phyloP scores from a whole-genome alignment of 1,284 basidiomycete genomes.

The Rhodotorula sp. region DNA sequence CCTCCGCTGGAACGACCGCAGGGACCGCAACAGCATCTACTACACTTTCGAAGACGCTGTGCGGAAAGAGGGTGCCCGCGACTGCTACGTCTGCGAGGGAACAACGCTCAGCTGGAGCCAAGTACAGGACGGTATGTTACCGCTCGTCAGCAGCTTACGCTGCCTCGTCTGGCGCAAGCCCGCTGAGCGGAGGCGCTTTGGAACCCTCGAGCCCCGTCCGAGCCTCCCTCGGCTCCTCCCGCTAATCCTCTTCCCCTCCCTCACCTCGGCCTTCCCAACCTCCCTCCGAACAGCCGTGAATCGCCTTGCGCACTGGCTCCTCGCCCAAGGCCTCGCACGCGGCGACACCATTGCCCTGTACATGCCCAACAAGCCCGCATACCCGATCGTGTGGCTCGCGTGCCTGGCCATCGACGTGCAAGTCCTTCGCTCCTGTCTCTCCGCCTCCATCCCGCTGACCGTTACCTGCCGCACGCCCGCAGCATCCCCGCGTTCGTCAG shows the following conservation, averaged over 20 bases:
- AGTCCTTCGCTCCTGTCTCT: not conserved
- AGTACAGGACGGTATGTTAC: conserved; percentile 23
- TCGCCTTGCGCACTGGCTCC: conserved; percentile 32
- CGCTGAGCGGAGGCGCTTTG: too few species aligned
- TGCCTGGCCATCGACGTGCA: conserved; percentile 38
- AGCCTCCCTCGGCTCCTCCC: not conserved
- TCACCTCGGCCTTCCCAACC: not conserved
- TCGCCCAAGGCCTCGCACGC: conserved; percentile 18
- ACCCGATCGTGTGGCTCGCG: conserved; percentile 36
- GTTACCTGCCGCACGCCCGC: not conserved
- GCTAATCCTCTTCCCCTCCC: not conserved
- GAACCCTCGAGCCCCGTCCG: too few species aligned
- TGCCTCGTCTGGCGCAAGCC: too few species aligned
- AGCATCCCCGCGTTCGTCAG: conserved; percentile 51
- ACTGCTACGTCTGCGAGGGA: conserved; percentile 37
- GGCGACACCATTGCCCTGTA: conserved; percentile 31
- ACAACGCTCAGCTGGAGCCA: conserved; percentile 23
- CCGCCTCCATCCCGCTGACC: not conserved
- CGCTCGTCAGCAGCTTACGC: too few species aligned
- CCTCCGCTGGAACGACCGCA: conserved; percentile 4
- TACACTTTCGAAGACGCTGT: conserved; percentile 32
- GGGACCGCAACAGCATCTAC: conserved; percentile 33
- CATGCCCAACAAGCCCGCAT: conserved; percentile 42
- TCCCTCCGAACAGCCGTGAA: conserved; percentile 13
- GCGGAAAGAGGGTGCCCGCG: not conserved